phyloP scores from a whole-genome alignment of 1,139 yeast species.

The Protomyces macrosporus region DNA sequence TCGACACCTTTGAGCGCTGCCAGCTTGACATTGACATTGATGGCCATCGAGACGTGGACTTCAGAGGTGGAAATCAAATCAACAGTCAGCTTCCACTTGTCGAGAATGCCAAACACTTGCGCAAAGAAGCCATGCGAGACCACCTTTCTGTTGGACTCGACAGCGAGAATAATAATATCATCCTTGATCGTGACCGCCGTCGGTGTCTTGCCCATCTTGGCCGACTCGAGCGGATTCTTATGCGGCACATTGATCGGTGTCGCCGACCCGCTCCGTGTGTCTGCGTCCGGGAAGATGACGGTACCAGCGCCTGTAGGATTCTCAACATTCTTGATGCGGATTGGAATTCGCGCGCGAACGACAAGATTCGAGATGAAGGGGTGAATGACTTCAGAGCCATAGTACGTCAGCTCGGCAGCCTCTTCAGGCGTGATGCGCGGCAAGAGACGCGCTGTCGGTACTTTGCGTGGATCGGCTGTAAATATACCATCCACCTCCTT shows the following conservation, averaged over 20 bases:
- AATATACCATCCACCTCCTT: slow-evolving; percentile 98
- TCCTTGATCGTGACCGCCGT: slow-evolving; percentile 96
- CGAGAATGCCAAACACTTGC: slow-evolving; percentile 77
- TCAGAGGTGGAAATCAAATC: slow-evolving; percentile 95
- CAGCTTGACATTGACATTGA: slow-evolving; percentile 58
- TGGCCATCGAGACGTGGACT: slow-evolving; percentile 97
- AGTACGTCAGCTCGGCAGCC: slow-evolving; percentile 95
- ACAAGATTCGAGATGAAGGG: slow-evolving; percentile 99
- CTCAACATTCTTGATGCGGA: slow-evolving; percentile 89
- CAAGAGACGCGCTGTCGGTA: slow-evolving; percentile 77
- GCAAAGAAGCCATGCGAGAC: slow-evolving; percentile 94
- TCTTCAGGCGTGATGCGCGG: slow-evolving; percentile 94
- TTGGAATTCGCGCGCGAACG: slow-evolving; percentile 89
- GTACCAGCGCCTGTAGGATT: slow-evolving; percentile 91
- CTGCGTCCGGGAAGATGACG: slow-evolving; percentile 82
- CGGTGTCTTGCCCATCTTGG: slow-evolving; percentile 62
- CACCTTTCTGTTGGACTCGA: slow-evolving; percentile 89
- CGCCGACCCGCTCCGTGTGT: slow-evolving; percentile 74
- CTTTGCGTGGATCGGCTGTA: slow-evolving; percentile 97
- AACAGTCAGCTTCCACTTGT: slow-evolving; percentile 78
- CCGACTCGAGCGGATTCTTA: slow-evolving; percentile 37
- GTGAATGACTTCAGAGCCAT: slow-evolving; percentile 95
- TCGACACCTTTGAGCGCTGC: slow-evolving; percentile 47
- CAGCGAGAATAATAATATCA: slow-evolving; percentile 83
- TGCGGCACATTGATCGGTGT: slow-evolving; percentile 70